Conservation (phyloP, 1,284 basidiomycete species). For the Heterobasidion parviporum region DNA sequence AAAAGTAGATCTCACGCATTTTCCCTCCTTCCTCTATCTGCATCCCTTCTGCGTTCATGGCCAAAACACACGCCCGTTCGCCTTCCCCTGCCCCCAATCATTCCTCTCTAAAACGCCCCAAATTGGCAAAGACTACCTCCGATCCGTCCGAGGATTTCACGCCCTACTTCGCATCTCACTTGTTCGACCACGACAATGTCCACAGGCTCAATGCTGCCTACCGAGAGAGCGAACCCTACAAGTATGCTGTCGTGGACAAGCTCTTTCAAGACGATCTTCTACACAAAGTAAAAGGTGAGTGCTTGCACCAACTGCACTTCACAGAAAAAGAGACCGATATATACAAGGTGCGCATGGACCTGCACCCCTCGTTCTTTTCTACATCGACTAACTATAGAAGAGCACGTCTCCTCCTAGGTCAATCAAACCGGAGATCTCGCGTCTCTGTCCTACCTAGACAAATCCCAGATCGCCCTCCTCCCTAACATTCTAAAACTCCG, state of each 20-base stretch:
- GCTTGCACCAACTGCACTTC: slow-evolving; percentile 82
- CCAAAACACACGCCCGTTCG: slow-evolving; percentile 21
- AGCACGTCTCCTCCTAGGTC: slow-evolving; percentile 43
- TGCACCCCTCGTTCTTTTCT: neutral
- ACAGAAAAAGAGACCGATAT: slow-evolving; percentile 98
- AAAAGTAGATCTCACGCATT: no score
- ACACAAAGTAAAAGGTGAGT: slow-evolving; percentile 70
- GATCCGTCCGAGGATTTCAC: slow-evolving; percentile 20
- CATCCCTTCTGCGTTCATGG: slow-evolving; percentile 8
- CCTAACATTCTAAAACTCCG: slow-evolving; percentile 78
- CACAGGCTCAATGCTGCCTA: slow-evolving; percentile 51
- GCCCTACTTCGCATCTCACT: slow-evolving; percentile 38
- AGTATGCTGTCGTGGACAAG: slow-evolving; percentile 75
- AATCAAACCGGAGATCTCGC: slow-evolving; percentile 97
- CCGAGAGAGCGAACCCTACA: slow-evolving; percentile 63
- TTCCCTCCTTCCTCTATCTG: neutral
- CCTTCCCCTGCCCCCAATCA: slow-evolving; percentile 17
- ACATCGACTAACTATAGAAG: neutral
- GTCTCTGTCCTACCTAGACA: slow-evolving; percentile 79
- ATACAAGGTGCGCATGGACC: slow-evolving; percentile 67
- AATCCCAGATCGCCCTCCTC: slow-evolving; percentile 70
- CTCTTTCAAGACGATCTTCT: slow-evolving; percentile 84
- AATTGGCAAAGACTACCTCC: neutral
- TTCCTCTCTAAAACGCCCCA: neutral
- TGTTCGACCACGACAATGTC: slow-evolving; percentile 52